Evolutionary conservation across 345 rosid species (phyloP).

Genomic region (Eucalyptus cladocalyx): DNA sequence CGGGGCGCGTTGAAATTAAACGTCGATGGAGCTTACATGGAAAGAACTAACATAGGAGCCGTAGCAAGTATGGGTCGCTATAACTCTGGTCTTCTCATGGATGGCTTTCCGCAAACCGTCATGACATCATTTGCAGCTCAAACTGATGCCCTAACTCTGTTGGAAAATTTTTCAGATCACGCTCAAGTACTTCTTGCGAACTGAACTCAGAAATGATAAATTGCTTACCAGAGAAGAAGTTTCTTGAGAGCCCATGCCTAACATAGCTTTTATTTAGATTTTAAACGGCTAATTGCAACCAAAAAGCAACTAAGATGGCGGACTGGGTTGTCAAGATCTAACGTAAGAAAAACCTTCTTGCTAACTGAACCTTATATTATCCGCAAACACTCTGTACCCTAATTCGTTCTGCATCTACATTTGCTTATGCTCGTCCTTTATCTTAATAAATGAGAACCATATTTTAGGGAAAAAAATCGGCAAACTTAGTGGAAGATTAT

Average conservation of each 20-base stretch:
- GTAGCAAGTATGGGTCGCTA: neutral
- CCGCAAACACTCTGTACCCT: neutral
- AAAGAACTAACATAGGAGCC: neutral
- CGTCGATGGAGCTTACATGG: neutral
- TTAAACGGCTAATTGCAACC: neutral
- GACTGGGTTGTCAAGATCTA: neutral
- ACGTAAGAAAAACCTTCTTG: neutral
- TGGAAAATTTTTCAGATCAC: neutral
- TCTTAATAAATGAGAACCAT: neutral
- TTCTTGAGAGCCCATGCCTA: neutral
- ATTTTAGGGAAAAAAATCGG: neutral
- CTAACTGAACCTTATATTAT: neutral
- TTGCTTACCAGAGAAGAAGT: neutral
- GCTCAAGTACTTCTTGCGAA: neutral
- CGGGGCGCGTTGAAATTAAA: neutral
- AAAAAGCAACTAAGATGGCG: neutral
- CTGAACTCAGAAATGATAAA: neutral
- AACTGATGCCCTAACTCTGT: neutral
- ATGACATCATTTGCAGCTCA: neutral
- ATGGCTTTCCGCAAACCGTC: neutral
- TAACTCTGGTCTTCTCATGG: neutral
- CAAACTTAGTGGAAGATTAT: neutral
- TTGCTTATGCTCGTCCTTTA: neutral
- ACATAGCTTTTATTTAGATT: neutral
- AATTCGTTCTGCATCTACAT: neutral